A percentile compares a stretch with the other conserved stretches of the same genome.
Evolutionary conservation across 2,329 filamentous ascomycete species (phyloP).

Genomic region (Emericellopsis atlantica): DNA sequence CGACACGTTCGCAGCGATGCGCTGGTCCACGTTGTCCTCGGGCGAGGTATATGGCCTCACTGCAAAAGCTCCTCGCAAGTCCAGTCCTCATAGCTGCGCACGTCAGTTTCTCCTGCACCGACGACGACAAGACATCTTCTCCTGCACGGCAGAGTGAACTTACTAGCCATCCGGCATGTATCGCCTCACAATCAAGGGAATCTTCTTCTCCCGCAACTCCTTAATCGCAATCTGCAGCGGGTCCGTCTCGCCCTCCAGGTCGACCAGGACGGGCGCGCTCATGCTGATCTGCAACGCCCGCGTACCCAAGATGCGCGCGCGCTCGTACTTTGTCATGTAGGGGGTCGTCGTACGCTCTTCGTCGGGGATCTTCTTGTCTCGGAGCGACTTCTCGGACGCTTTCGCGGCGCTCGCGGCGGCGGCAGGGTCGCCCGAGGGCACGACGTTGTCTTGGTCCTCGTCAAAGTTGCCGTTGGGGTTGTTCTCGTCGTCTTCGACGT

Average conservation of each 20-base stretch:
- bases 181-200: slow-evolving; percentile 84
- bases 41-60: slow-evolving; percentile 15
- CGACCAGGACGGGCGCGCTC: slow-evolving; percentile 93
- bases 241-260: slow-evolving; percentile 95
- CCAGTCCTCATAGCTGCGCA: slow-evolving; percentile 90
- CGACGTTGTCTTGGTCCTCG: slow-evolving; percentile 43
- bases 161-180: slow-evolving; percentile 96
- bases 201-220: slow-evolving; percentile 96
- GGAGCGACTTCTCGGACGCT: slow-evolving; percentile 41
- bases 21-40: background rate
- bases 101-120: background rate
- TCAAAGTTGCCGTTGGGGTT: slow-evolving; percentile 37
- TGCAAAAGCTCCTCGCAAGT: slow-evolving; percentile 88
- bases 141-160: slow-evolving; percentile 24
- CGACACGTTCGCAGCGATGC: background rate
- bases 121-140: too few relatives aligned
- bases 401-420: slow-evolving; percentile 43
- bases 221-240: slow-evolving; percentile 96
- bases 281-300: slow-evolving; percentile 95
- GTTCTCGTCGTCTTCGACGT: slow-evolving; percentile 41
- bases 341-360: slow-evolving; percentile 85
- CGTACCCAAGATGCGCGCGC: slow-evolving; percentile 84
- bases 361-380: slow-evolving; percentile 81
- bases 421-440: slow-evolving; percentile 49
- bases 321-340: slow-evolving; percentile 99